Evolutionary conservation across 2,329 filamentous ascomycete species (phyloP).

Genomic region (Metarhizium album): DNA sequence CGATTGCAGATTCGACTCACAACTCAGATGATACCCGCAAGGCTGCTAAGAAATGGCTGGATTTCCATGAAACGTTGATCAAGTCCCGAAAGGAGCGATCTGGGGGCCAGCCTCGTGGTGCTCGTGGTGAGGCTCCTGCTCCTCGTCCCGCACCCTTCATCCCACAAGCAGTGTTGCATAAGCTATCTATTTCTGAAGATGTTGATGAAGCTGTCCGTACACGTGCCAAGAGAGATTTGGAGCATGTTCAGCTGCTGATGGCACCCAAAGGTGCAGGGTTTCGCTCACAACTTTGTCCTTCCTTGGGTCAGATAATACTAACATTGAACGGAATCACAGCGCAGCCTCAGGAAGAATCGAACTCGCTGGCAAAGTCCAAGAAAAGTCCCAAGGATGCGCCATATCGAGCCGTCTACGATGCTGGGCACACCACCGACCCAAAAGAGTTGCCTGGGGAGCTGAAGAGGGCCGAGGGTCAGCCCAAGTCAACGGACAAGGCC

Average conservation of each 20-base stretch:
- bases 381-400: constrained; percentile 16
- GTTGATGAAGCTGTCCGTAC: constrained; percentile 27
- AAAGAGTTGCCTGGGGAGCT: constrained; percentile 30
- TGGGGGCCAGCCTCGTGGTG: constrained; percentile 20
- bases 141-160: constrained; percentile 21
- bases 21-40: constrained; percentile 26
- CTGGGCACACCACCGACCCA: constrained; percentile 26
- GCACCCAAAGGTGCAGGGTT: constrained; percentile 11
- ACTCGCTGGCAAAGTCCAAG: constrained; percentile 4
- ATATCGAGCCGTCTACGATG: constrained; percentile 34
- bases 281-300: not conserved
- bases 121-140: constrained; percentile 10
- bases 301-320: not conserved
- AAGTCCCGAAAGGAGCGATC: constrained; percentile 22
- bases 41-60: constrained; percentile 25
- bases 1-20: constrained; percentile 28
- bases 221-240: constrained; percentile 27
- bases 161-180: constrained; percentile 27
- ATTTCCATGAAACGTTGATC: constrained; percentile 20
- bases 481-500: constrained; percentile 26
- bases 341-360: constrained; percentile 7
- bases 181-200: constrained; percentile 25
- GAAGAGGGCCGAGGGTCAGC: constrained; percentile 31
- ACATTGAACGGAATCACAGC: constrained; percentile 5
- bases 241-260: constrained; percentile 25